Conservation (phyloP, 1,284 basidiomycete species). For the Naganishia liquefaciens region DNA sequence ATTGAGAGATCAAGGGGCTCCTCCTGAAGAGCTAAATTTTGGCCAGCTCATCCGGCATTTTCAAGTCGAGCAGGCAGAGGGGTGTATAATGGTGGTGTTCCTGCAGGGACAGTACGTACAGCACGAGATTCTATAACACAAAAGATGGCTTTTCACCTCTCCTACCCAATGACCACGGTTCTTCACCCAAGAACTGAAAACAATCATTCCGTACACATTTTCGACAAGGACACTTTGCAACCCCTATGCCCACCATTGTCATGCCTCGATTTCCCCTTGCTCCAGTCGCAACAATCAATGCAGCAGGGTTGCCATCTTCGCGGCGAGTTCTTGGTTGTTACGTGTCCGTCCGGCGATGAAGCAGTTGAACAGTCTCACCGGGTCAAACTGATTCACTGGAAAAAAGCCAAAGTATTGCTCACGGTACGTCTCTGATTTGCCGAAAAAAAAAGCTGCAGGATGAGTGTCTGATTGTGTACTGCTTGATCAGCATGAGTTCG, state of each 20-base stretch:
- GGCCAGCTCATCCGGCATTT: neutral
- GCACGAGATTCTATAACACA: no score
- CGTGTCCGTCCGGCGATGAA: neutral
- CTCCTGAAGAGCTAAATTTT: neutral
- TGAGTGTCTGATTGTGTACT: no score
- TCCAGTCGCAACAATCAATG: neutral
- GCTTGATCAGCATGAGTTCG: constrained; percentile 2
- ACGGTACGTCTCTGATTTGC: no score
- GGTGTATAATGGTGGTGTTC: neutral
- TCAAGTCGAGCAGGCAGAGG: neutral
- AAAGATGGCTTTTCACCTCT: no score
- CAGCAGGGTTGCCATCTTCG: neutral
- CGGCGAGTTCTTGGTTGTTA: neutral
- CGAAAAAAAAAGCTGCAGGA: no score
- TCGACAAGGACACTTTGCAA: neutral
- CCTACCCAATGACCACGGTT: neutral
- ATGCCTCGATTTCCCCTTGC: neutral
- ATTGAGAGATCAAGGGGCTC: neutral
- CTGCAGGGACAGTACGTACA: neutral
- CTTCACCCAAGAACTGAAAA: neutral
- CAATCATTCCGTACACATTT: neutral
- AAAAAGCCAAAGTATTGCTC: neutral
- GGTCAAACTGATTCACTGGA: neutral
- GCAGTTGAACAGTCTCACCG: neutral
- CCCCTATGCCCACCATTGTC: neutral